A percentile compares a stretch with the other conserved stretches of the same genome.
Conservation (phyloP, 164 flowering plant species). For the Brasenia schreberi region DNA sequence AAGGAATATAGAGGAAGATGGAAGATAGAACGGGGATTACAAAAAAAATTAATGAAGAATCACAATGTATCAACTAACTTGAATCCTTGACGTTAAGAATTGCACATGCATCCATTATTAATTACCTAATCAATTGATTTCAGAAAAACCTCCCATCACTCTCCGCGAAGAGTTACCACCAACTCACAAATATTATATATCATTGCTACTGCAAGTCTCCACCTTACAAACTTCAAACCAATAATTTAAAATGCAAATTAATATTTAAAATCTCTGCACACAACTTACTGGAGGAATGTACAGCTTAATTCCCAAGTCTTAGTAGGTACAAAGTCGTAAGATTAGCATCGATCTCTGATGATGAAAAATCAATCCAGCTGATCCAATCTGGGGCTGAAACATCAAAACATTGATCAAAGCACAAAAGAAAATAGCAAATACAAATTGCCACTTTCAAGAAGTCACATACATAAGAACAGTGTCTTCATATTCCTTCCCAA, state of each 20-base stretch:
- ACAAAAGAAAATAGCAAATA: neutral
- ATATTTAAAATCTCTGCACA: no score
- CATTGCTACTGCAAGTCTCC: no score
- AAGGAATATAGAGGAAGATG: neutral
- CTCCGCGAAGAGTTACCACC: no score
- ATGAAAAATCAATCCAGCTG: conserved; percentile 81
- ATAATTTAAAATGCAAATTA: no score
- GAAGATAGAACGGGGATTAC: neutral
- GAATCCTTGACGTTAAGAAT: no score
- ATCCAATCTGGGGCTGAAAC: conserved; percentile 46
- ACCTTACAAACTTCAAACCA: no score
- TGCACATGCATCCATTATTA: no score
- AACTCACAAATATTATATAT: no score
- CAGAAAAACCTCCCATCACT: no score
- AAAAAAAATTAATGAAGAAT: neutral
- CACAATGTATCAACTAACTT: no score
- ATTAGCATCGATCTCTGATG: conserved; percentile 45
- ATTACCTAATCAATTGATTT: no score
- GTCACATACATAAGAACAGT: neutral
- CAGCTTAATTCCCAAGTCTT: conserved; percentile 29
- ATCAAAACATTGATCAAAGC: neutral
- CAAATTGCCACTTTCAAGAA: no score
- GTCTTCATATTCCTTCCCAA: neutral
- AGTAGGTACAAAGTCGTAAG: conserved; percentile 30
- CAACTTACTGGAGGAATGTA: conserved; percentile 43